A percentile compares a stretch with the other conserved stretches of the same genome.
Evolutionary conservation across 2,329 filamentous ascomycete species (phyloP).

Genomic region (Verruconis gallopava): DNA sequence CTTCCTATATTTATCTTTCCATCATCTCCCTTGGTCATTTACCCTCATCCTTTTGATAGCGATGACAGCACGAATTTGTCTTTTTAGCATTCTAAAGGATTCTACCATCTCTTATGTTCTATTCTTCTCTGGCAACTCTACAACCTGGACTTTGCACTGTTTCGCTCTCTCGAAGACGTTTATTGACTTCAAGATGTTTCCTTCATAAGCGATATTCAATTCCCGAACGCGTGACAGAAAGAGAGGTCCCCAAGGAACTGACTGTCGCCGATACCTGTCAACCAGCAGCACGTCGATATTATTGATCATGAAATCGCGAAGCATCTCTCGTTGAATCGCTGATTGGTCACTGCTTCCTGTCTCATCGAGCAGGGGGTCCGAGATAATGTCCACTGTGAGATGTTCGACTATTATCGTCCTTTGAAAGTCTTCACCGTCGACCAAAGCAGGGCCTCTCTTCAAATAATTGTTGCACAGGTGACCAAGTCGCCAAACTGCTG

Average conservation of each 20-base stretch:
- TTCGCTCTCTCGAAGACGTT: neutral
- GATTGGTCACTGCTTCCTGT: neutral
- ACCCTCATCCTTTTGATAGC: too few species aligned
- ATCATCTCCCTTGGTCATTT: too few species aligned
- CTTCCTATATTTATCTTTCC: too few species aligned
- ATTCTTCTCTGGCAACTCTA: too few species aligned
- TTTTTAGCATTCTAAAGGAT: too few species aligned
- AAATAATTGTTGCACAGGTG: neutral
- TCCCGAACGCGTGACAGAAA: neutral
- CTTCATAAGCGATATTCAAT: neutral
- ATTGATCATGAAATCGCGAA: neutral
- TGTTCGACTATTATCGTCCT: too few species aligned
- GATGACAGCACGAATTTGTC: too few species aligned
- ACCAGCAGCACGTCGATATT: neutral
- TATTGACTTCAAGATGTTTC: neutral
- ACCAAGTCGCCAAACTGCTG: neutral
- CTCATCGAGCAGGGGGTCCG: neutral
- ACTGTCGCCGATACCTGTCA: neutral
- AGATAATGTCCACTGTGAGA: neutral
- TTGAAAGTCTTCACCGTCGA: neutral
- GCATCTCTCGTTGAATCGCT: neutral
- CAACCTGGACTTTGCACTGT: neutral
- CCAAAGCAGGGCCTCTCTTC: neutral
- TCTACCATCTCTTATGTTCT: too few species aligned
- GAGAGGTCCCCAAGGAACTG: neutral